phyloP scores from a whole-genome alignment of 2,329 filamentous ascomycete species.

The Venturia pyrina region DNA sequence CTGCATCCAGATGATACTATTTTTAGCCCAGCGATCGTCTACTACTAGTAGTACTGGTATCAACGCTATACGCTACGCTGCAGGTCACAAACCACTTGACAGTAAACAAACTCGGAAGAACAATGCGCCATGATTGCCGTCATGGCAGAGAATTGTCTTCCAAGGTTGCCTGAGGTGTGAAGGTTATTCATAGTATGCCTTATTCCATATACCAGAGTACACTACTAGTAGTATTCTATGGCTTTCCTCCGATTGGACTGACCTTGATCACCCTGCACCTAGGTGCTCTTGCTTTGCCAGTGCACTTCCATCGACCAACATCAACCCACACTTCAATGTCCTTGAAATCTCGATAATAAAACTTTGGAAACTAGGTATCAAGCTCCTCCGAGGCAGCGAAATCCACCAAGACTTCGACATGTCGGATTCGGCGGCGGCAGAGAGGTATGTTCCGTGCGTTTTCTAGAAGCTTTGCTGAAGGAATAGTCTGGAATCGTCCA shows the following conservation, averaged over 20 bases:
- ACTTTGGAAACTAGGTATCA: too few relatives aligned
- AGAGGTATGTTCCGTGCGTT: background rate
- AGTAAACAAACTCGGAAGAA: too few relatives aligned
- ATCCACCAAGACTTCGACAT: background rate
- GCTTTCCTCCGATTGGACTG: slow-evolving; percentile 1
- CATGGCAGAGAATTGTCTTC: background rate
- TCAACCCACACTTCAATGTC: background rate
- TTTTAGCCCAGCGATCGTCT: background rate
- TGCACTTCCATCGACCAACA: background rate
- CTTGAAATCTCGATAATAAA: background rate
- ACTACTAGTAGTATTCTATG: background rate
- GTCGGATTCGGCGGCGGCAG: background rate
- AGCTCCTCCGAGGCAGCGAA: background rate
- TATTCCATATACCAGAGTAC: too few relatives aligned
- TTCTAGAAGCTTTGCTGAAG: background rate
- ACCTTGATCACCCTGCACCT: background rate
- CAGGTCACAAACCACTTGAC: too few relatives aligned
- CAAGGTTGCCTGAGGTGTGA: background rate
- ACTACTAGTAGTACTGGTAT: too few relatives aligned
- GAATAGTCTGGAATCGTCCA: background rate
- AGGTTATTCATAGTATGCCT: background rate
- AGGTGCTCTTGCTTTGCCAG: background rate
- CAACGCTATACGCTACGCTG: too few relatives aligned
- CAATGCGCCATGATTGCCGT: background rate
- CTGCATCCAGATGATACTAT: background rate